phyloP scores from a whole-genome alignment of 179 eudicot genomes.

The Beta macrorhiza region DNA sequence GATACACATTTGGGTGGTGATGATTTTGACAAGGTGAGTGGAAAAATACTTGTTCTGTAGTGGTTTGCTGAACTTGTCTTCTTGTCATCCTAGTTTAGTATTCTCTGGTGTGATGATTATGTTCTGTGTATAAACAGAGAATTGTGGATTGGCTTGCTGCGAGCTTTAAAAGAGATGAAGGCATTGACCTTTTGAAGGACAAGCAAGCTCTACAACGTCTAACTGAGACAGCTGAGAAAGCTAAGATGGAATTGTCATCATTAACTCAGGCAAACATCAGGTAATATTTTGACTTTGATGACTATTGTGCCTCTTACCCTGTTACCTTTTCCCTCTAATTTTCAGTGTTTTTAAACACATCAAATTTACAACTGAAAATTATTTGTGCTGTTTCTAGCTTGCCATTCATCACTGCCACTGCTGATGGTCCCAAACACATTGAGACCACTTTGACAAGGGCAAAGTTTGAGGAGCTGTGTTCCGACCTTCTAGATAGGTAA shows the following conservation, averaged over 20 bases:
- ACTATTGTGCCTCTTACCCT: background rate
- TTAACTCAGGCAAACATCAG: constrained; percentile 89
- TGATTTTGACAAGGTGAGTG: constrained; percentile 89
- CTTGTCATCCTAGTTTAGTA: background rate
- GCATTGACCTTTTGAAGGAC: constrained; percentile 91
- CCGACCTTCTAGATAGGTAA: constrained; percentile 90
- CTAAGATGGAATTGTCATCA: constrained; percentile 94
- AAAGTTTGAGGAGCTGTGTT: constrained; percentile 89
- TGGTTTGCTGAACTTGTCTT: background rate
- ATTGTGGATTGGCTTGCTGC: constrained; percentile 94
- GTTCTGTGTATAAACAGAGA: constrained; percentile 48
- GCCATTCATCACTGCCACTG: constrained; percentile 96
- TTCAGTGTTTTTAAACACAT: background rate
- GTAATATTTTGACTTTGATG: constrained; percentile 30
- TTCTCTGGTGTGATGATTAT: background rate
- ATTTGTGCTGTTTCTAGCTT: constrained; percentile 40
- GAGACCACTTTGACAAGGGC: constrained; percentile 95
- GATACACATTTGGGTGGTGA: constrained; percentile 99
- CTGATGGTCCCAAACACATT: constrained; percentile 98
- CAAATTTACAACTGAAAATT: constrained; percentile 12
- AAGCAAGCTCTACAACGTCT: constrained; percentile 96
- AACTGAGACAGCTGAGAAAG: constrained; percentile 97
- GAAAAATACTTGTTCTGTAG: background rate
- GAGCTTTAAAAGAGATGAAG: constrained; percentile 77
- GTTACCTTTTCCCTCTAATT: background rate